phyloP scores from a whole-genome alignment of 2,329 filamentous ascomycete species.

The Chaetomium globosum region DNA sequence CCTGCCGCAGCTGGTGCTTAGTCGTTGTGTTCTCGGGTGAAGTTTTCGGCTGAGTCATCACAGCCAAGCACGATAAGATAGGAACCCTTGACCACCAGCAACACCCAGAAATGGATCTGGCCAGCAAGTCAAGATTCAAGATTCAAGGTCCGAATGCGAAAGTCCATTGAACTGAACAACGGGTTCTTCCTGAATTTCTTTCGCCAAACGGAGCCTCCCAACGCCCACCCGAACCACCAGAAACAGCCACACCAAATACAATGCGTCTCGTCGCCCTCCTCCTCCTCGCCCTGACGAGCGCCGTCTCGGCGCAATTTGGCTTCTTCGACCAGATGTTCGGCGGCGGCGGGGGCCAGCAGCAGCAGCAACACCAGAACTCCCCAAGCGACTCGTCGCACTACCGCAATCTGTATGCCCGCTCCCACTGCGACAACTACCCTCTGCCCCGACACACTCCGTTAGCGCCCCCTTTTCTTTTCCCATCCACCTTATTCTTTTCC shows the following conservation, averaged over 20 bases:
- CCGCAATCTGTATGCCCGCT: conserved; percentile 52
- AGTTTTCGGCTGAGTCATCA: conserved; percentile 48
- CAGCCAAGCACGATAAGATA: conserved; percentile 35
- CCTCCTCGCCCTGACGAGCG: conserved; percentile 62
- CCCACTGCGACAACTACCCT: conserved; percentile 90
- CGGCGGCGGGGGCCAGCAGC: conserved; percentile 51
- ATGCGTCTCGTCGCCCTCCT: conserved; percentile 42
- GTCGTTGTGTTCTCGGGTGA: conserved; percentile 27
- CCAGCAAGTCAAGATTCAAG: conserved; percentile 13
- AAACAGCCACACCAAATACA: conserved; percentile 17
- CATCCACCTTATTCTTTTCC: not conserved
- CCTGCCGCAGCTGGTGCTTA: conserved; percentile 8
- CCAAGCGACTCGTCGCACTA: conserved; percentile 84
- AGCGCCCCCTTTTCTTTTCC: not conserved
- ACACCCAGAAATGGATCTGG: not conserved
- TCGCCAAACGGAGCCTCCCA: not conserved
- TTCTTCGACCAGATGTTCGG: conserved; percentile 99
- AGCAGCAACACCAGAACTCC: conserved; percentile 72
- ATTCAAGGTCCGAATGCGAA: conserved; percentile 2
- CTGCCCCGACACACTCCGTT: conserved; percentile 81
- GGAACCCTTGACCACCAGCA: not conserved
- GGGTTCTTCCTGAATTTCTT: not conserved
- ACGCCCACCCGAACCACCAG: not conserved
- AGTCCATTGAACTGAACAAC: not conserved
- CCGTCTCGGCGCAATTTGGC: conserved; percentile 79